Base-by-base conservation (phyloP, 805 yeast species). In the Metschnikowia cubensis region DNA sequence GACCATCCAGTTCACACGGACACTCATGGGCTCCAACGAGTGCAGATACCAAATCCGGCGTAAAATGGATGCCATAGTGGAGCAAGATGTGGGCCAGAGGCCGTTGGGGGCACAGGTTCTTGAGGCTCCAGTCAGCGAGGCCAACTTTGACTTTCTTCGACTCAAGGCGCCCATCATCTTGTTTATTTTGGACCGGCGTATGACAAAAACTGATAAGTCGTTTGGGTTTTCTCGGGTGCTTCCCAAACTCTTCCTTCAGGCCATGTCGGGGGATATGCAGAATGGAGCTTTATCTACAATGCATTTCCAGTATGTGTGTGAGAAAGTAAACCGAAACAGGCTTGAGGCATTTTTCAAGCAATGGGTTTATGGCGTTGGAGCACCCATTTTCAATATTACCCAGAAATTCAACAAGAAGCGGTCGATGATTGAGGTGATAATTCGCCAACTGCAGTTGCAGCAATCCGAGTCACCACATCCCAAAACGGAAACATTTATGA, bases 201-300 rank as follows among this genome's bases (percentile, higher is more conserved):
- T 94, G 96, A 91, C 96, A 0, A 94, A 94, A 63, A 89, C 97
- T 1, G 98, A 95, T 63, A 85, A 91, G 54, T 87, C 96, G 0
- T 87, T 94, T 65, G 99, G 99, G 2, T 73, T 94, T 52, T 82
- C 91, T 3, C 81, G 99, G 54, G 97, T 89, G 0, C 78, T 94
- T 22, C 97, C 98, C 0, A 94, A 92, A 59, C 73, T 94, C 22
- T 89, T 92, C 55, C 69, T 94, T 34, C 97, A 94, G 65, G 96
- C 96, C 0, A 89, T 94, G 96, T 88, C 96, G 6, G 96, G 96
- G 15, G 99, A 94, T 59, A 71, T 94, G 45, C 80, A 81, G 14
- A 86, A 85, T 60, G 89, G 94, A 11, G 77, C 83, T 14, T 66
- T 92, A 22, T 84, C 95, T 6, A 84, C 97, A 0, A 73, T 77